Percentiles rank a stretch among this genome's conserved stretches.
Evolutionary conservation across 2,329 filamentous ascomycete genomes (phyloP).

Genomic region (Emergomyces pasteurianus): DNA sequence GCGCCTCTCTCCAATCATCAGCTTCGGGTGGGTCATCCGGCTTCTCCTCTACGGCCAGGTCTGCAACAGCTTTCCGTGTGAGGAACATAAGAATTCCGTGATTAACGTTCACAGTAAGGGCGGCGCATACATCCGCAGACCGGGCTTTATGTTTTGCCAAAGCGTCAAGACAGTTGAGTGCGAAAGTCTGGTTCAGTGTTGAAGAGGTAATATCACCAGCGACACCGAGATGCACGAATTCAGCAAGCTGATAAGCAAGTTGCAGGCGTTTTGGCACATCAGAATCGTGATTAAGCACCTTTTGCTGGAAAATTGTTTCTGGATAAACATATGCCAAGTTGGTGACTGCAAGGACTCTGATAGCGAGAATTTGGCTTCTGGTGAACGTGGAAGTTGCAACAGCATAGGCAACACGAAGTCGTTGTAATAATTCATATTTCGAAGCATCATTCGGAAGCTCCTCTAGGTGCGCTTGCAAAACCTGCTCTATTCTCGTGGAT

Average conservation of each 20-base stretch:
- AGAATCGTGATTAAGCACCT: constrained; percentile 72
- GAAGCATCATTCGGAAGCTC: constrained; percentile 56
- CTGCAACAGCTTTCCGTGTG: constrained; percentile 76
- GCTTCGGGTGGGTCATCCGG: constrained; percentile 50
- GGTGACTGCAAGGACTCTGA: constrained; percentile 74
- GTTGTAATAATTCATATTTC: constrained; percentile 75
- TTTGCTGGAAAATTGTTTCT: constrained; percentile 73
- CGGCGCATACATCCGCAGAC: constrained; percentile 69
- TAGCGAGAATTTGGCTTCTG: constrained; percentile 64
- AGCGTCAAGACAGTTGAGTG: constrained; percentile 72
- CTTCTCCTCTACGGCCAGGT: constrained; percentile 54
- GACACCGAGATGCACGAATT: constrained; percentile 73
- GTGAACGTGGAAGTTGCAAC: constrained; percentile 53
- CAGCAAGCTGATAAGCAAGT: constrained; percentile 80
- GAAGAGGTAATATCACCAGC: constrained; percentile 58
- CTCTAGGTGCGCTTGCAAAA: constrained; percentile 34
- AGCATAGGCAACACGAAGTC: constrained; percentile 71
- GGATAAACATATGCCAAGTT: constrained; percentile 84
- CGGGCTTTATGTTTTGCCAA: constrained; percentile 67
- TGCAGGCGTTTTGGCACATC: constrained; percentile 85
- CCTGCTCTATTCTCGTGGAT: constrained; percentile 24
- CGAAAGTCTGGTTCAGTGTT: constrained; percentile 66
- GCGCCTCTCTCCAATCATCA: constrained; percentile 80
- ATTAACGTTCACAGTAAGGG: constrained; percentile 91
- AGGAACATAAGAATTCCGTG: constrained; percentile 92